Base-by-base conservation (phyloP, 352 stramenopile species). In the Poterioochromonas sp. region DNA sequence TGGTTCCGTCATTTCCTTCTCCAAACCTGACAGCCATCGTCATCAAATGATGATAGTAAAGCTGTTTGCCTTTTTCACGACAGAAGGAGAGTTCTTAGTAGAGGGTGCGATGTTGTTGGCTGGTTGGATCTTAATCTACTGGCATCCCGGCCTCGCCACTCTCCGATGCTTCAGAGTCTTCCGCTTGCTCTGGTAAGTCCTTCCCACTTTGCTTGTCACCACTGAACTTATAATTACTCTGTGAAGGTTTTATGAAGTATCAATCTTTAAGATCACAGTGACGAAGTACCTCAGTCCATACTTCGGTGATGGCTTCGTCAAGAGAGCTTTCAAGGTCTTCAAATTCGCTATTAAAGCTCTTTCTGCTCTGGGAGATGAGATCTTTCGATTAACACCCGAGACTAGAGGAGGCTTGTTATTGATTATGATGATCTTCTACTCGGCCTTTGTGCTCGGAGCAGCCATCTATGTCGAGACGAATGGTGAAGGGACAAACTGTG, bases 241-340 rank as follows among this genome's bases (percentile, higher is more conserved):
- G 58, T 68, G 58, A 29, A 68, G 58, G 58, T 68, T 68, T 26
- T 68, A 68, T 68, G 58, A 68, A 68, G 58, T 68, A 18, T 5
- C 5, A 68, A 26, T 68, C 58, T 68, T 68, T 26, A 11, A 29
- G 1, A 29, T 15, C 3, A 18, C 12, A 15, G 20, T 44, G 1
- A 22, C 5, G 5, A 41, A 32, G 32, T 29, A 22, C 15, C 5
- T 44, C 3, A 26, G 2, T 41, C 62, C 15, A 3, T 12, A 8
- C 8, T 22, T 71, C 62, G 32, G 32, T 41, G 29, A 71, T n/a
- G 5, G 32, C 8, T 3, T 71, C 18, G 26, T 71, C 3, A 15
- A 71, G 1, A 12, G 62, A 44, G 62, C 32, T 5, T 47, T 71
- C 32, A 35, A 15, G 8, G 62, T 71, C 5, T n/a, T 12, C 15